A percentile compares a stretch with the other conserved stretches of the same genome.
These are phyloP conservation scores for Orbilia brochopaga DNA, from an alignment of 2,329 filamentous ascomycete species.

Conservation along the genomic window DNA sequence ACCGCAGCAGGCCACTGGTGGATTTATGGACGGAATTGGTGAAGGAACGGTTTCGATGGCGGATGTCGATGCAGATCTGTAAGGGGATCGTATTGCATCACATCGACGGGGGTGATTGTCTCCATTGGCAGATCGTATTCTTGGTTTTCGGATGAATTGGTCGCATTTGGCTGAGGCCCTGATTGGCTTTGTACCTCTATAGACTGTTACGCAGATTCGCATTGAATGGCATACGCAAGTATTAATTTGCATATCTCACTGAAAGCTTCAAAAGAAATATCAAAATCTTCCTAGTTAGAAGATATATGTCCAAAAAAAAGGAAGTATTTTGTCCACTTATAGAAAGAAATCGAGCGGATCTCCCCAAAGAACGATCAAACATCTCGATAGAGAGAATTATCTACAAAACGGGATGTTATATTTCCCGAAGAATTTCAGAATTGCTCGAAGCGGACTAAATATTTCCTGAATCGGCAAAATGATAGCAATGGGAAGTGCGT, in stretches of 20 bases:
- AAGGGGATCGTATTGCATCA: not conserved
- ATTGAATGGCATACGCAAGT: not conserved
- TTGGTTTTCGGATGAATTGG: not conserved
- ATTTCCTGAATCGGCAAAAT: too few relatives aligned
- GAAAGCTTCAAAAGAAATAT: not conserved
- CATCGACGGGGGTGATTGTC: not conserved
- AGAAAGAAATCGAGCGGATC: too few relatives aligned
- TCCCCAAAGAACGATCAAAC: too few relatives aligned
- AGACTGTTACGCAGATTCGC: constrained; percentile 2
- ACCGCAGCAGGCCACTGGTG: constrained; percentile 26
- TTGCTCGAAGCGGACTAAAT: too few relatives aligned
- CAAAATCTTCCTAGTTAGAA: too few relatives aligned
- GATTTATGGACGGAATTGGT: constrained; percentile 18
- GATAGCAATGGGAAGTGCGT: too few relatives aligned
- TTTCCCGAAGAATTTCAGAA: too few relatives aligned
- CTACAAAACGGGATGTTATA: too few relatives aligned
- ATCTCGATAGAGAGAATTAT: too few relatives aligned
- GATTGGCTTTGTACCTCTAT: constrained; percentile 3
- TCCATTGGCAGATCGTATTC: not conserved
- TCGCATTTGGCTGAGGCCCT: not conserved
- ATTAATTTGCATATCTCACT: not conserved
- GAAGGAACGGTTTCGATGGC: constrained; percentile 30
- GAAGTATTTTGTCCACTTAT: too few relatives aligned
- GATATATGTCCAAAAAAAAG: too few relatives aligned
- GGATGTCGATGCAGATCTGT: constrained; percentile 47